phyloP scores from a whole-genome alignment of 2,329 filamentous ascomycete genomes.

The Calonectria henricotiae region DNA sequence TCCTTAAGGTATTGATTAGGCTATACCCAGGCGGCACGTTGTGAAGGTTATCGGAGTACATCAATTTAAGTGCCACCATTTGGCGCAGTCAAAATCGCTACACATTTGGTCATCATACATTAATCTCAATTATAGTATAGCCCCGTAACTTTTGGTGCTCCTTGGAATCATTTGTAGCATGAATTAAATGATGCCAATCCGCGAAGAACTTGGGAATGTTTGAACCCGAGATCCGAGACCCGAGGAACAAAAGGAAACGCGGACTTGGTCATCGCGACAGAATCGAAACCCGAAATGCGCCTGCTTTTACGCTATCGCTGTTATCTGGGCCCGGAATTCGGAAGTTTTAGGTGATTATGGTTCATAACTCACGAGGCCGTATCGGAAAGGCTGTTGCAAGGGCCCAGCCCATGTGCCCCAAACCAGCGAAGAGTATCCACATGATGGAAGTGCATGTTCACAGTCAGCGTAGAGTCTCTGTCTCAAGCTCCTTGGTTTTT shows the following conservation, averaged over 20 bases:
- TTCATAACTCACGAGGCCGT: not conserved
- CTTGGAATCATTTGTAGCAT: not conserved
- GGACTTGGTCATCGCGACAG: not conserved
- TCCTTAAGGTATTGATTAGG: too few species aligned
- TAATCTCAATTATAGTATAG: not conserved
- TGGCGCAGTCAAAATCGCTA: too few species aligned
- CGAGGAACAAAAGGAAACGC: not conserved
- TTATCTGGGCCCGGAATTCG: not conserved
- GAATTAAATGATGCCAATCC: not conserved
- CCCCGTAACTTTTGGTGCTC: too few species aligned
- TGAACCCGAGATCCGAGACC: conserved; percentile 38
- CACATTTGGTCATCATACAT: too few species aligned
- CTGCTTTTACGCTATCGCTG: not conserved
- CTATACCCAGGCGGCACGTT: too few species aligned
- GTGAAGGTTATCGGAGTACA: too few species aligned
- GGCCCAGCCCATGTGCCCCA: not conserved
- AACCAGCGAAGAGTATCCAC: conserved; percentile 32
- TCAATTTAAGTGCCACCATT: too few species aligned
- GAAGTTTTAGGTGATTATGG: not conserved
- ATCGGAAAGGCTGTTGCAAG: not conserved
- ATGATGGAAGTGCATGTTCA: not conserved
- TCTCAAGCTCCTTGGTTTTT: not conserved
- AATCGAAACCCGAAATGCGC: not conserved
- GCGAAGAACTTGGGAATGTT: not conserved
- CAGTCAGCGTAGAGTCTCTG: conserved; percentile 14